Evolutionary conservation across 768 basidiomycete species (phyloP), one percentile per base, ranked within the genome.

Genomic region (Ramaria rubella): DNA sequence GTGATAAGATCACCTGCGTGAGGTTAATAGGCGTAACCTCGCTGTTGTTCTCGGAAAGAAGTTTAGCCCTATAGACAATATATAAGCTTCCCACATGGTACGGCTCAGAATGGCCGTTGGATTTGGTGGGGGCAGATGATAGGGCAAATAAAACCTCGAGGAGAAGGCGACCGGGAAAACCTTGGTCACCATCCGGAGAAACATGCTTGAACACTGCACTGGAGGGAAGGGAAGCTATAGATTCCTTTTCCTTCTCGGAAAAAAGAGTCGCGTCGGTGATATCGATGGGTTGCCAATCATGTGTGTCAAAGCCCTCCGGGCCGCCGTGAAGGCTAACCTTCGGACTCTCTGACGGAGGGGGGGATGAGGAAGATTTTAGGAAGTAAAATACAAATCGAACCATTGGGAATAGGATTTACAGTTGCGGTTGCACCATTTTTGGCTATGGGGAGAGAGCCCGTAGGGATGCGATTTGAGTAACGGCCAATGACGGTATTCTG

Each of bases 261-360:
- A 88, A 89, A 21, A 89, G 78, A 11, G 68, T 71, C 7, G 57
- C 54, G 38, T 58, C 51, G 7, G 77, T 71, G 17, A 70, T 67
- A 27, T 73, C 66, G 1, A 72, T 68, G 7, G 69, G 60, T 27
- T 73, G 73, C 83, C 83, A 88, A 4, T 74, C 63, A 46, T 72
- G 65, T 19, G 73, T 67, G 68, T 90, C 86, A 62, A 82, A 87
- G 9, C 85, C 87, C 29, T 69, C 68, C 4, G 80, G 79, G 7
- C 87, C 87, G 23, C 87, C 86, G 64, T 90, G 87, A 12, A 90
- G 77, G 11, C 83, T 87, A 11, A 88, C 86, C 17, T 71, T 49
- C 29, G 61, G 57, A 33, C 44, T 52, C 49, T 68, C 65, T 65
- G 51, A 29, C 23, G 33, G 9, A 12, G 14, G 21, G 1, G 31